Evolutionary conservation across 768 basidiomycete species (phyloP).

Genomic region (Suillus americanus): DNA sequence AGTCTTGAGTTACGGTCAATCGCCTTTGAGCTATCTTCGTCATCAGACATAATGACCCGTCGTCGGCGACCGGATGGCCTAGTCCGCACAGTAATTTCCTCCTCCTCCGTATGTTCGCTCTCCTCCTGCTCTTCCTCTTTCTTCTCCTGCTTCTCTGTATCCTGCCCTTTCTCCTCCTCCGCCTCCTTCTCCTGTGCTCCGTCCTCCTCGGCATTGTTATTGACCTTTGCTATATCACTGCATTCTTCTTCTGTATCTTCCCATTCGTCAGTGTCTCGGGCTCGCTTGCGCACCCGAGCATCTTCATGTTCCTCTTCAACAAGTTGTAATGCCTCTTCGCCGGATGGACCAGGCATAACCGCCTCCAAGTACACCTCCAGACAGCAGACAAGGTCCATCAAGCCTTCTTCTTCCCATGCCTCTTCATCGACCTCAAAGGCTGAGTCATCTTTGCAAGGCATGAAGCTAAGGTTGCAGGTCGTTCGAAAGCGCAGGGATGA

Average conservation of each 20-base stretch:
- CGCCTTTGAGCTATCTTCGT: not conserved
- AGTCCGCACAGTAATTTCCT: not conserved
- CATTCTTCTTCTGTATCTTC: not conserved
- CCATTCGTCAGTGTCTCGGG: not conserved
- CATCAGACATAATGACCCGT: not conserved
- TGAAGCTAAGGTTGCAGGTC: not conserved
- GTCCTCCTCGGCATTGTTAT: not conserved
- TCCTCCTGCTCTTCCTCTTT: not conserved
- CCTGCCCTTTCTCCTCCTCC: not conserved
- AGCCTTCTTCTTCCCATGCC: not conserved
- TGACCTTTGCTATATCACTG: not conserved
- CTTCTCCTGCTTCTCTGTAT: not conserved
- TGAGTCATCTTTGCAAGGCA: not conserved
- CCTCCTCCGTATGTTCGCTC: not conserved
- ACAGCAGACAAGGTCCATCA: not conserved
- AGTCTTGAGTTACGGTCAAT: not conserved
- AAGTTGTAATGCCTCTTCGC: not conserved
- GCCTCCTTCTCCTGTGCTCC: not conserved
- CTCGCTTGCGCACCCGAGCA: not conserved
- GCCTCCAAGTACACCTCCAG: not conserved
- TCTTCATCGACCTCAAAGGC: not conserved
- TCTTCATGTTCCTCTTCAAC: not conserved
- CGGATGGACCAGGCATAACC: not conserved
- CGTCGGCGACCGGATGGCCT: not conserved
- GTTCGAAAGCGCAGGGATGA: constrained; percentile 1